These are phyloP conservation scores for Hymenoscyphus albidus DNA, from an alignment of 2,329 filamentous ascomycete species.

Conservation along the genomic window DNA sequence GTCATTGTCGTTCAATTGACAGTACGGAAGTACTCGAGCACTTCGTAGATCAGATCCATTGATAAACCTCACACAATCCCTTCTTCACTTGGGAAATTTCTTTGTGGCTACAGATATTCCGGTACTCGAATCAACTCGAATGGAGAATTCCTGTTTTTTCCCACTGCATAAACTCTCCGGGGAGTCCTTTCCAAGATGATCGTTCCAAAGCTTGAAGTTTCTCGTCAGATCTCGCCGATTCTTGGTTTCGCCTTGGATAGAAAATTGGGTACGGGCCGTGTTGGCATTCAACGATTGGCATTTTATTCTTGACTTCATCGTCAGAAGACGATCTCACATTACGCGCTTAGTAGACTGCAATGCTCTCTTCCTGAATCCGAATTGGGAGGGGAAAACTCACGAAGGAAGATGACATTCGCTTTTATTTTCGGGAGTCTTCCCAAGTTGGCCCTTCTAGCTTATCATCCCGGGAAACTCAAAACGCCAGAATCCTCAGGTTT, in stretches of 20 bases:
- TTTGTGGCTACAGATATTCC: neutral
- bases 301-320: neutral
- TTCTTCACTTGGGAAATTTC: neutral
- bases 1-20: neutral
- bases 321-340: neutral
- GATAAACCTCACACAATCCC: neutral
- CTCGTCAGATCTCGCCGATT: neutral
- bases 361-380: neutral
- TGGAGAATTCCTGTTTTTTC: neutral
- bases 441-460: neutral
- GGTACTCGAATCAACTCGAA: neutral
- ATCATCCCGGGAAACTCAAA: neutral
- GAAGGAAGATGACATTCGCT: too few relatives aligned
- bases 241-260: neutral
- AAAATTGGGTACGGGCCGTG: neutral
- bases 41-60: neutral
- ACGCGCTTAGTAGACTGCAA: neutral
- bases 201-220: neutral
- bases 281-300: neutral
- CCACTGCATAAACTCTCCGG: neutral
- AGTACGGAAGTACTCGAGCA: neutral
- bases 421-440: neutral
- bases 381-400: neutral
- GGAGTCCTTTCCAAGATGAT: neutral
- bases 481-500: neutral